Base-by-base conservation (phyloP, 257 asterid species). In the Leptodermis oblonga region DNA sequence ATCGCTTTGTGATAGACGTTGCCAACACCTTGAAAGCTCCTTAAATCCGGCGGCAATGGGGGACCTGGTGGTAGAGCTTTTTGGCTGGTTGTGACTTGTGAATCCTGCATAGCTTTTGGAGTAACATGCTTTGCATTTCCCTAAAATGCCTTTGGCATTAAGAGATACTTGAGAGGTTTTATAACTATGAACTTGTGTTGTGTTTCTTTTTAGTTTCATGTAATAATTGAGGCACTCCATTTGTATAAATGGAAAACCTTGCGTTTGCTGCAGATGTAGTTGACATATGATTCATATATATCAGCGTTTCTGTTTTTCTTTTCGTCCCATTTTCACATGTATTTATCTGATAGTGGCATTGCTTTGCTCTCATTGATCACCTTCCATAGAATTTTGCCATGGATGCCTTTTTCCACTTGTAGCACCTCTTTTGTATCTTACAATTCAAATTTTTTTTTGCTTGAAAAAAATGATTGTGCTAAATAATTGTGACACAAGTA, bases 1-100 rank as follows among this genome's bases (percentile, higher is more conserved):
- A 83, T 68, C 86, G 90, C 18, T 74, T 74, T 28, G 79, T 74
- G 48, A 56, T 78, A 4, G 76, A 73, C 3, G 71, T 78, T 14
- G 76, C 64, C 63, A 78, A 78, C 70, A 65, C 77, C 30, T 45
- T 73, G 67, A 73, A 72, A 59, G 71, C 71, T 54, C 73, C 73
- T 54, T 69, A 54, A 55, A 59, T 56, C 37, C 62, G 18, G n/a
- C 36, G 5, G 33, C 37, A n/a, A n/a, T n/a, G n/a, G n/a, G n/a
- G n/a, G n/a, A n/a, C n/a, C n/a, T n/a, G 13, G 26, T 60, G 65
- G 45, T 60, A 2, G 65, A 10, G 10, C 1, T 12, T 15, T 1
- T 60, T 0, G 10, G 22, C 65, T 17, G 25, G 45, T 33, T 60
- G 28, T 60, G 45, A 17, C 7, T n/a, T n/a, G n/a, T n/a, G n/a